Conservation (phyloP, 1,284 basidiomycete genomes). For the Inonotus obliquus region DNA sequence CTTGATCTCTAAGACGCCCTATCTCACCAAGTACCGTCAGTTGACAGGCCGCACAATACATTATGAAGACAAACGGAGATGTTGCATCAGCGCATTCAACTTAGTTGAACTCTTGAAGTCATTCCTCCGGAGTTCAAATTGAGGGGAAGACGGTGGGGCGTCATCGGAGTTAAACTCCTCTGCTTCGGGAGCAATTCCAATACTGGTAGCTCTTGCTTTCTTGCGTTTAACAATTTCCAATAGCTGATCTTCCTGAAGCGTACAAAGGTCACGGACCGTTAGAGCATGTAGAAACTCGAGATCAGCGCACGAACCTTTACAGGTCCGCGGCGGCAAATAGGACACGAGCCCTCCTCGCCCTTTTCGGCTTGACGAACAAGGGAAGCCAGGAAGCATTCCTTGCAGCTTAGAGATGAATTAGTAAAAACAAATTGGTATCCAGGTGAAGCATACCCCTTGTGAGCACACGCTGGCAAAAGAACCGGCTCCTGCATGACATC, state of each 20-base stretch:
- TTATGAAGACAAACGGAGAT: slow-evolving; percentile 49
- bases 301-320: slow-evolving; percentile 41
- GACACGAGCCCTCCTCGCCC: slow-evolving; percentile 65
- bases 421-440: background rate
- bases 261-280: background rate
- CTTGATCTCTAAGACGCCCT: slow-evolving; percentile 63
- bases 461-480: slow-evolving; percentile 75
- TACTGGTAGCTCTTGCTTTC: background rate
- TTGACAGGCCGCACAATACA: background rate
- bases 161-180: slow-evolving; percentile 29
- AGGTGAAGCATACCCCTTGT: slow-evolving; percentile 54
- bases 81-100: slow-evolving; percentile 65
- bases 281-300: background rate
- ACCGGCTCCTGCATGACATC: slow-evolving; percentile 65
- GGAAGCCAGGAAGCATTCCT: slow-evolving; percentile 74
- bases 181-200: slow-evolving; percentile 17
- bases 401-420: slow-evolving; percentile 52
- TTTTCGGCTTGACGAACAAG: slow-evolving; percentile 61
- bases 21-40: background rate
- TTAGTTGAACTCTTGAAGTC: slow-evolving; percentile 88
- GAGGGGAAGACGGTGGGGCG: slow-evolving; percentile 39
- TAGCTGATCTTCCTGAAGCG: slow-evolving; percentile 46
- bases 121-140: slow-evolving; percentile 65
- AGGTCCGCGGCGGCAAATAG: slow-evolving; percentile 64
- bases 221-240: slow-evolving; percentile 54